These are phyloP conservation scores for Neonectria faginata DNA, from an alignment of 2,329 filamentous ascomycete genomes.

Conservation along the genomic window DNA sequence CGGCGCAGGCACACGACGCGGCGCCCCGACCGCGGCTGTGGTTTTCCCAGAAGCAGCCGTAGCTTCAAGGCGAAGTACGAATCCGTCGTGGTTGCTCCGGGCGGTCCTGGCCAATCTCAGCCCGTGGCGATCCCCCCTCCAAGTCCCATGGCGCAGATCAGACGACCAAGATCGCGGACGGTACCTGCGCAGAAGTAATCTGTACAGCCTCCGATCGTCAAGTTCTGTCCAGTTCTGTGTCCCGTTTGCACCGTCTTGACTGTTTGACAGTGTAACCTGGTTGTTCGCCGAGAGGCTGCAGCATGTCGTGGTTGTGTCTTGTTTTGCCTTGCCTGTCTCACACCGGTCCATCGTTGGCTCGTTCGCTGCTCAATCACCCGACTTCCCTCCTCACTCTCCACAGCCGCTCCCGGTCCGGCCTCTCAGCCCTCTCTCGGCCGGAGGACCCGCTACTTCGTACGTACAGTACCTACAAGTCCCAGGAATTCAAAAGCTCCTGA, in stretches of 20 bases:
- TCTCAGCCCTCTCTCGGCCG: constrained; percentile 43
- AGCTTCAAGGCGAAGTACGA: constrained; percentile 15
- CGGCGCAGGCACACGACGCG: constrained; percentile 15
- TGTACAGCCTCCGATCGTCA: constrained; percentile 7
- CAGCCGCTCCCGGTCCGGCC: constrained; percentile 41
- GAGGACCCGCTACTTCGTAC: constrained; percentile 26
- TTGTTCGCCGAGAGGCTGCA: constrained; percentile 9
- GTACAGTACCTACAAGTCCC: not conserved
- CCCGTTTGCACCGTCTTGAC: not conserved
- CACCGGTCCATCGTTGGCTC: constrained; percentile 21
- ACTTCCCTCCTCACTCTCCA: constrained; percentile 12
- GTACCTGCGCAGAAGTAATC: constrained; percentile 44
- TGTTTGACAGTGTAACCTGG: not conserved
- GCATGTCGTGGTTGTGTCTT: constrained; percentile 6
- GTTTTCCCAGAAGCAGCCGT: not conserved
- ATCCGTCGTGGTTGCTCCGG: constrained; percentile 8
- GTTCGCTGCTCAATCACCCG: constrained; percentile 1
- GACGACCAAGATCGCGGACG: constrained; percentile 39
- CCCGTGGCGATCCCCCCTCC: constrained; percentile 11
- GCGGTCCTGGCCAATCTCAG: constrained; percentile 25
- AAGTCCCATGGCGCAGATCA: constrained; percentile 29
- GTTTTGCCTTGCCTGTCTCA: constrained; percentile 1
- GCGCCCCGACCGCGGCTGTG: not conserved
- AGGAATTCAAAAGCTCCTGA: constrained; percentile 27
- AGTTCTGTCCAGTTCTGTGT: not conserved